Evolutionary conservation across 2,329 filamentous ascomycete genomes (phyloP).

Genomic region (Keithomyces neogunnii): DNA sequence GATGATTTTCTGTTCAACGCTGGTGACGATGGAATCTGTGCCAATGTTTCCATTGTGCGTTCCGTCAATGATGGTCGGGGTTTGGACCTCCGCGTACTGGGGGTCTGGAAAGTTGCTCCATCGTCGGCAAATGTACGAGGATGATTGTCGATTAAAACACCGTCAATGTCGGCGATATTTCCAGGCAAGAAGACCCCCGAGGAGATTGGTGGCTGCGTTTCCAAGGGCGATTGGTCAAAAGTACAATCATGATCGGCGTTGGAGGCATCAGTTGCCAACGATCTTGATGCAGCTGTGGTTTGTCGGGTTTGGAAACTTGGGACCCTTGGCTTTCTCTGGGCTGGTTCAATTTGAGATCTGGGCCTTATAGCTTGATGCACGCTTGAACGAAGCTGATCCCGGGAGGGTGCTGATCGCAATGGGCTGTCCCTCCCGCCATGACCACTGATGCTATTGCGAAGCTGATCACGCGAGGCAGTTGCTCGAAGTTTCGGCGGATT

Average conservation of each 20-base stretch:
- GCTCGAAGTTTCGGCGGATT: slow-evolving; percentile 32
- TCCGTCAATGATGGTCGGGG: slow-evolving; percentile 62
- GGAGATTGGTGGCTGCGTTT: background rate
- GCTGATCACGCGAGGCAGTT: slow-evolving; percentile 30
- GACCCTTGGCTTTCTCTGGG: slow-evolving; percentile 6
- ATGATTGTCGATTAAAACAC: background rate
- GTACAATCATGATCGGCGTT: background rate
- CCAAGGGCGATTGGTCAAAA: background rate
- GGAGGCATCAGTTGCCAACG: background rate
- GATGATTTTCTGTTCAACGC: slow-evolving; percentile 57
- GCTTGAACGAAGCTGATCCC: slow-evolving; percentile 13
- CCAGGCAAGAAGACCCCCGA: background rate
- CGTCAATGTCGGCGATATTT: background rate
- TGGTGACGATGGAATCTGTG: slow-evolving; percentile 71
- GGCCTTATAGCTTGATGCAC: slow-evolving; percentile 6
- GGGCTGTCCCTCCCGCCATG: slow-evolving; percentile 9
- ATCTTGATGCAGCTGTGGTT: slow-evolving; percentile 1
- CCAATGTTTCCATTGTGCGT: slow-evolving; percentile 76
- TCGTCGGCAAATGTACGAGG: slow-evolving; percentile 8
- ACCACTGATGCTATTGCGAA: slow-evolving; percentile 18
- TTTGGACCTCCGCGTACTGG: slow-evolving; percentile 13
- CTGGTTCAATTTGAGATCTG: slow-evolving; percentile 10
- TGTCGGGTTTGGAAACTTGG: slow-evolving; percentile 6
- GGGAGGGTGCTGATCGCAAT: slow-evolving; percentile 11
- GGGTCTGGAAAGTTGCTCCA: slow-evolving; percentile 10